Evolutionary conservation across 2,329 filamentous ascomycete genomes (phyloP), one percentile per base, ranked within the genome.

Genomic region (Bipolaris sorokiniana): DNA sequence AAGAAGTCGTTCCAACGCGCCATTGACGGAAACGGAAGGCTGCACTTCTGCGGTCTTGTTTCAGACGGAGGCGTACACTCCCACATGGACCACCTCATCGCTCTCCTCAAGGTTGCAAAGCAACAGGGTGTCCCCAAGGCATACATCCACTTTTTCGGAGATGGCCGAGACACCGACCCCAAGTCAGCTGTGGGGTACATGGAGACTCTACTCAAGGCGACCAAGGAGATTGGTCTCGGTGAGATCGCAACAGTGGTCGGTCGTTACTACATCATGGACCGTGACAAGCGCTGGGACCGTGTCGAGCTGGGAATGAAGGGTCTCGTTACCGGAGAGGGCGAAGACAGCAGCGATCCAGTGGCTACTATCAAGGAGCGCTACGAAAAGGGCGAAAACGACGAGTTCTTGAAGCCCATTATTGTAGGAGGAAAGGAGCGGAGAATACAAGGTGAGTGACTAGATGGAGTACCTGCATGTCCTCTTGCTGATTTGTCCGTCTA

Each of bases 241-340:
- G 85, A 97, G 79, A 86, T 99, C 64, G 94, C 91, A 31, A 97
- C 95, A 36, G 86, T 98, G 46, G 94, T 98, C 59, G 95, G 95
- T 59, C 88, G 94, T 68, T 99, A 98, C 88, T 99, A 91, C 79
- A 92, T 92, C 79, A 99, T 99, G 95, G 95, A 99, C 83, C 93
- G 95, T 68, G 95, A 99, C 79, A 98, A 98, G 91, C 88, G 95
- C 77, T 99, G 95, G 95, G 95, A 99, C 75, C 87, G 95, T 75
- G 84, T 97, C 66, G 91, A 97, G 82, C 72, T 97, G 67, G 95
- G 90, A 67, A 82, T 99, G 76, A 94, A 95, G 81, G 95, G 91
- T 58, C 76, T 99, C 69, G 82, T 97, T 44, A 82, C 86, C 11
- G 94, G 95, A 58, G 91, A 97, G 78, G 95, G 95, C 58, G 92